These are phyloP conservation scores for Xanthoconium purpureum DNA, from an alignment of 768 basidiomycete species.

Conservation along the genomic window DNA sequence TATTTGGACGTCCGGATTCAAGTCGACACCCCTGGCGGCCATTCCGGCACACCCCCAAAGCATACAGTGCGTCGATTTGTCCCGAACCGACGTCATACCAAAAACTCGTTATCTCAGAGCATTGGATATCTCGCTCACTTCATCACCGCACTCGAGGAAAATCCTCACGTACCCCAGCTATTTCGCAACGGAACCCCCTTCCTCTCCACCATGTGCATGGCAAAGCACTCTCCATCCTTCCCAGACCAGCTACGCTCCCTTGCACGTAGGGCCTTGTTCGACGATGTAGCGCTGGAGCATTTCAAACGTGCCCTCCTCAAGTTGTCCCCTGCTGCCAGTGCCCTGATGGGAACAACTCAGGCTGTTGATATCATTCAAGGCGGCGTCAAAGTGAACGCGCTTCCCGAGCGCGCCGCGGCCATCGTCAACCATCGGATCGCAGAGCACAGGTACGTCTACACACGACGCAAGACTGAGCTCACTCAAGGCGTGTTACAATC, in stretches of 20 bases:
- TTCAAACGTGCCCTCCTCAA: neutral
- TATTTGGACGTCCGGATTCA: neutral
- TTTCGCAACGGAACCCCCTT: neutral
- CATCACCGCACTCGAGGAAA: neutral
- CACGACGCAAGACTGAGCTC: neutral
- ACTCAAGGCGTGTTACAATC: neutral
- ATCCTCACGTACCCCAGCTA: neutral
- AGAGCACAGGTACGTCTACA: neutral
- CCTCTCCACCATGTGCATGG: neutral
- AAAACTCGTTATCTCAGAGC: neutral
- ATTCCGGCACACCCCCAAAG: neutral
- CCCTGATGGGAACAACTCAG: neutral
- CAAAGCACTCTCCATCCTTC: neutral
- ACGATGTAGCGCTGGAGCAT: neutral
- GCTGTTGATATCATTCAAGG: neutral
- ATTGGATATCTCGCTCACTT: neutral
- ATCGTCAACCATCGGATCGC: neutral
- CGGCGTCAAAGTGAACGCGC: neutral
- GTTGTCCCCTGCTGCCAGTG: neutral
- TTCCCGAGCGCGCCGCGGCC: neutral
- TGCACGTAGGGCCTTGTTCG: neutral
- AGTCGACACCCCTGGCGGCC: neutral
- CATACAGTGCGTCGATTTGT: neutral
- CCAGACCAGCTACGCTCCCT: neutral
- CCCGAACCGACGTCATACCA: neutral